Evolutionary conservation across 1,139 yeast genomes (phyloP), one percentile per base, ranked within the genome.

Genomic region (Petasospora fabianii): DNA sequence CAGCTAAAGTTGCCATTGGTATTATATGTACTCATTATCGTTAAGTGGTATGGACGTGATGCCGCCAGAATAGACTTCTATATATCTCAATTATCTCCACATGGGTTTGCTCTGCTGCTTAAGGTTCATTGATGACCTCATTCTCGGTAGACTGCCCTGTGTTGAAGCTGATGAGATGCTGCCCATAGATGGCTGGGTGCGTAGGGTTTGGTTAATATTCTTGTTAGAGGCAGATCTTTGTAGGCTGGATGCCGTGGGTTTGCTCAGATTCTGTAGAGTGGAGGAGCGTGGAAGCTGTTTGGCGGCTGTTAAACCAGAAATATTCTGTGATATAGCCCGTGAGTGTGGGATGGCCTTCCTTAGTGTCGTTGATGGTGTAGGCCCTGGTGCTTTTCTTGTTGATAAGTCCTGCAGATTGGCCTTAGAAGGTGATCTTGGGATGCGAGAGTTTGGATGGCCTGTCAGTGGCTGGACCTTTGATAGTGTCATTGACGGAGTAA

Each of bases 1-100:
- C n/a, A n/a, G n/a, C n/a, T n/a, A n/a, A n/a, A n/a, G n/a, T n/a
- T n/a, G n/a, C n/a, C n/a, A n/a, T n/a, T n/a, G n/a, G n/a, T n/a
- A n/a, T n/a, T n/a, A n/a, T n/a, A n/a, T n/a, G n/a, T n/a, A n/a
- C n/a, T n/a, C n/a, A n/a, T n/a, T n/a, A 20, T 20, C 22, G 22
- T 20, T 20, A 20, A 20, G 22, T 20, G 6, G 6, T 6, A 7
- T 20, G 10, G 22, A 20, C 6, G 9, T 20, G 22, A 20, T 7
- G 10, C 6, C 10, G 22, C 10, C 9, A 7, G 22, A 10, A 20
- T 7, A 20, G 6, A 10, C 6, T 20, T n/a, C n/a, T n/a, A n/a
- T n/a, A n/a, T n/a, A n/a, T n/a, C n/a, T 20, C 22, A 20, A 20
- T 45, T 31, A 52, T 36, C 55, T 46, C 56, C 56, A 53, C 1